These are phyloP conservation scores for Anaeromyces robustus DNA, from an alignment of 192 early-diverging fungal genomes.

Conservation along the genomic window DNA sequence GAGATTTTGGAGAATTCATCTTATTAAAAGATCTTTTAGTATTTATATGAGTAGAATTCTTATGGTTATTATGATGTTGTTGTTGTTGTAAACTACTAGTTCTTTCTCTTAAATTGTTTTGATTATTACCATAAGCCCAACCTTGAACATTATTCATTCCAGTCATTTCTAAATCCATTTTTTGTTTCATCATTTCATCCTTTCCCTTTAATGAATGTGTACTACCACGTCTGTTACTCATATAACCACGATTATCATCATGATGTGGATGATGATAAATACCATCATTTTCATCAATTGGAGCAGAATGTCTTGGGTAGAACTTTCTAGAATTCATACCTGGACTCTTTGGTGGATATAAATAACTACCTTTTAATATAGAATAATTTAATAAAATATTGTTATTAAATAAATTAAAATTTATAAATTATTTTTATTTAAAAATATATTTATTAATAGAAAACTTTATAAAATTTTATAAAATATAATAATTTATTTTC, in stretches of 20 bases:
- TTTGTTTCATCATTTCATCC: background rate
- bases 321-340: background rate
- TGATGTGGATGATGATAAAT: background rate
- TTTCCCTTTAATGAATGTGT: background rate
- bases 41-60: background rate
- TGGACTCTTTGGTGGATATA: background rate
- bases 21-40: background rate
- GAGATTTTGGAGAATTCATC: conserved; percentile 2
- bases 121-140: conserved; percentile 1
- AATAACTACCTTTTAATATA: background rate
- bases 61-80: background rate
- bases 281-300: background rate
- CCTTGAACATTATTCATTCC: conserved; percentile 12
- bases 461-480: no score
- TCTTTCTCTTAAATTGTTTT: conserved; percentile 1
- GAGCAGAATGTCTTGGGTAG: background rate
- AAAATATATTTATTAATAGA: no score
- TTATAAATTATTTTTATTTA: no score
- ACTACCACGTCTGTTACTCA: background rate
- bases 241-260: background rate
- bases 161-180: background rate
- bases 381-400: no score
- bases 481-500: no score
- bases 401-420: no score
- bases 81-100: conserved; percentile 7